These are phyloP conservation scores for Microstroma glucosiphilum DNA, from an alignment of 1,284 basidiomycete species.

Conservation along the genomic window DNA sequence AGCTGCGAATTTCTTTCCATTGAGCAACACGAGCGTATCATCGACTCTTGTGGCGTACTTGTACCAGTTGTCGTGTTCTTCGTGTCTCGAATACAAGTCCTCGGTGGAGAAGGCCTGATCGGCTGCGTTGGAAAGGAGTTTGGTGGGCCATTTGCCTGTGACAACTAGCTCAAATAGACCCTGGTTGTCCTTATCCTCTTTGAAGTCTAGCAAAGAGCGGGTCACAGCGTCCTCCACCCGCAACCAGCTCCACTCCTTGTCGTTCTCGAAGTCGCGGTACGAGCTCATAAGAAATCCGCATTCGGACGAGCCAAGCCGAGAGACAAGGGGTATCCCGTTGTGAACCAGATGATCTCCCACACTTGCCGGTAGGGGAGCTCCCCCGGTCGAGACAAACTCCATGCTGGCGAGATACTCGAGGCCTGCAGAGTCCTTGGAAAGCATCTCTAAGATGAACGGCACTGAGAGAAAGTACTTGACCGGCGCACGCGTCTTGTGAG, in stretches of 20 bases:
- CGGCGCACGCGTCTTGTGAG: too few relatives aligned
- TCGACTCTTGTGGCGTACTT: constrained; percentile 27
- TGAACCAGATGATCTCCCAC: constrained; percentile 59
- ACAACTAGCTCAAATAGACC: constrained; percentile 28
- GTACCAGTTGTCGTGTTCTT: constrained; percentile 16
- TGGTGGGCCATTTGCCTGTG: constrained; percentile 28
- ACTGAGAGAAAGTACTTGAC: constrained; percentile 51
- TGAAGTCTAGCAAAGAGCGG: constrained; percentile 23
- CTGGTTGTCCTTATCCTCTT: constrained; percentile 10
- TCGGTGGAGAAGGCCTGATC: constrained; percentile 29
- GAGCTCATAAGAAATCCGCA: constrained; percentile 56
- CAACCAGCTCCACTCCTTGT: constrained; percentile 63
- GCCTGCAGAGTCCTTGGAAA: constrained; percentile 55
- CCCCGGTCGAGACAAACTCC: constrained; percentile 57
- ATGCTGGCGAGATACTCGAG: constrained; percentile 55
- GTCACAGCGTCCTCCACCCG: constrained; percentile 49
- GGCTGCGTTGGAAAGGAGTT: constrained; percentile 27
- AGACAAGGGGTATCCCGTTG: constrained; percentile 56
- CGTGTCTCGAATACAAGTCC: constrained; percentile 26
- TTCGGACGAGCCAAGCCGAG: constrained; percentile 58
- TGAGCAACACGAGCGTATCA: constrained; percentile 31
- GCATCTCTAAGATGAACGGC: constrained; percentile 56
- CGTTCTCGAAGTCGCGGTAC: constrained; percentile 56
- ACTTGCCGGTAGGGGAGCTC: constrained; percentile 54
- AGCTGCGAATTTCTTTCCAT: constrained; percentile 30